Evolutionary conservation across 345 rosid species (phyloP), one percentile per base, ranked within the genome.

Genomic region (Acer yangbiense): DNA sequence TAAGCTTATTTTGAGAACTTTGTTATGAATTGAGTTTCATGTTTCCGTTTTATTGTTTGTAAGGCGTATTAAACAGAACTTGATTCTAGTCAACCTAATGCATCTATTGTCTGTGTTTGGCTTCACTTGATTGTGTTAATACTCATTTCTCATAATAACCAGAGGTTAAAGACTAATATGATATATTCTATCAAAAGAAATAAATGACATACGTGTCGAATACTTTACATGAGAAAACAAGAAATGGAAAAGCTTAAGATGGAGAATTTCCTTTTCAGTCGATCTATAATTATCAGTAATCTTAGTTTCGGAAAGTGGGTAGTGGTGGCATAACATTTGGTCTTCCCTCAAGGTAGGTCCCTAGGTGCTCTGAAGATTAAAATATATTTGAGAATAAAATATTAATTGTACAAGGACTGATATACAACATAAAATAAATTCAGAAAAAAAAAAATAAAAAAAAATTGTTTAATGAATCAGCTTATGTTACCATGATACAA

Each of bases 1-100:
- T 39, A 7, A 35, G 27, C 50, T 68, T 71, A n/a, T 18, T 61
- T 7, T 44, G 43, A 68, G 68, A 65, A 55, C 61, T 79, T 6
- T 29, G 27, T 41, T 39, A 63, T 17, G 23, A 43, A 5, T 73
- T 39, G 65, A 23, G 32, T 10, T 44, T 66, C 17, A 1, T 21
- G 2, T 20, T 67, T 65, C 46, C 29, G 46, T 12, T 54, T 54
- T 17, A 44, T 44, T 76, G 44, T 67, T 23, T 35, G 3, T 27
- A 60, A 48, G 73, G 8, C 11, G 7, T 23, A 23, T 21, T 57
- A 17, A 65, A 25, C 39, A 20, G 29, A 32, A 10, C 77, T 65
- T 50, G 21, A 48, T 20, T 35, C 21, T 52, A 54, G 58, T 35
- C 58, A 6, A 29, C 62, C 17, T 9, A 6, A 17, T 23, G 29